Evolutionary conservation across 2,329 filamentous ascomycete species (phyloP).

Genomic region (Didymella keratinophila): DNA sequence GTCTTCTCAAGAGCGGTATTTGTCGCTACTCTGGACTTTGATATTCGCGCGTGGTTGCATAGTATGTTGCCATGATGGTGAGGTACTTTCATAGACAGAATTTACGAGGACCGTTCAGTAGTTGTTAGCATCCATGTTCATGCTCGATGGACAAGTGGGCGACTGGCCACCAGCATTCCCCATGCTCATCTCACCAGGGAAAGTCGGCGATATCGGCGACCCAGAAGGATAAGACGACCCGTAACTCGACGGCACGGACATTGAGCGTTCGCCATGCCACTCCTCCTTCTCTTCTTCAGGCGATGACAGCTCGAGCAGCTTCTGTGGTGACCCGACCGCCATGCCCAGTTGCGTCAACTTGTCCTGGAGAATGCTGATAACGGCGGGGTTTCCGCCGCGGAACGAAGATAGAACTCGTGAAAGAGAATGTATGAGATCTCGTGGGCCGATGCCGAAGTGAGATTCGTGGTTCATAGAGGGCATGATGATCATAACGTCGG

Average conservation of each 20-base stretch:
- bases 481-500: slow-evolving; percentile 50
- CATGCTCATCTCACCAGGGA: slow-evolving; percentile 1
- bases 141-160: slow-evolving; percentile 25
- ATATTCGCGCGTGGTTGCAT: too few relatives aligned
- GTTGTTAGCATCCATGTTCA: slow-evolving; percentile 34
- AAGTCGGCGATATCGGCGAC: slow-evolving; percentile 5
- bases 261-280: slow-evolving; percentile 30
- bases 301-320: slow-evolving; percentile 42
- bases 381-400: slow-evolving; percentile 46
- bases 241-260: slow-evolving; percentile 30
- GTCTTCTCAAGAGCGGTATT: too few relatives aligned
- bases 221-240: slow-evolving; percentile 12
- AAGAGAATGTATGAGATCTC: slow-evolving; percentile 46
- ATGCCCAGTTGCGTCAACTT: slow-evolving; percentile 42
- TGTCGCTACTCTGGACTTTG: too few relatives aligned
- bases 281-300: slow-evolving; percentile 43
- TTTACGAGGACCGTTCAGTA: too few relatives aligned
- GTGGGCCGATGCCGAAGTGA: slow-evolving; percentile 41
- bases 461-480: slow-evolving; percentile 44
- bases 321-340: slow-evolving; percentile 39
- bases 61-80: too few relatives aligned
- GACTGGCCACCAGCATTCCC: slow-evolving; percentile 17
- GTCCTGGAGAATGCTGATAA: slow-evolving; percentile 45
- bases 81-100: too few relatives aligned
- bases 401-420: slow-evolving; percentile 41